Conservation (phyloP, 78 protist species). For the Dictyostelium intermedium region DNA sequence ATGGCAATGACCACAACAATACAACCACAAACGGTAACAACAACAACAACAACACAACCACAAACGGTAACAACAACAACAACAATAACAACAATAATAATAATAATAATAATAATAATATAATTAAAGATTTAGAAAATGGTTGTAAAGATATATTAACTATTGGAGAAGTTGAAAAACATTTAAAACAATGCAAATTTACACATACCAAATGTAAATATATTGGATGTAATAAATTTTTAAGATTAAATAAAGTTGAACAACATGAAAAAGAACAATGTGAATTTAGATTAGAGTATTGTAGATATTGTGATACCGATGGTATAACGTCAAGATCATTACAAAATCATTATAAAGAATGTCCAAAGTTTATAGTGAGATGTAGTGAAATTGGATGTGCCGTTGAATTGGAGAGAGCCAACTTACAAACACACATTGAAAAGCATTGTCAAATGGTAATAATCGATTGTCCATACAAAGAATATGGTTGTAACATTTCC, state of each 20-base stretch:
- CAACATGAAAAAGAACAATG: not conserved
- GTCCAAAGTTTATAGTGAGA: not conserved
- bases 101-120: not conserved
- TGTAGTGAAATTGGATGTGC: not conserved
- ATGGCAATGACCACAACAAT: not conserved
- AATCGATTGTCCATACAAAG: not conserved
- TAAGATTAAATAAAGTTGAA: not conserved
- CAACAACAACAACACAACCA: not conserved
- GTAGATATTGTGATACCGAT: not conserved
- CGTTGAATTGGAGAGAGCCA: not conserved
- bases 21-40: too few species aligned
- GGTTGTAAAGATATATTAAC: not conserved
- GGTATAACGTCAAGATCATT: not conserved
- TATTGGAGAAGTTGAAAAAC: not conserved
- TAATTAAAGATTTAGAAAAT: not conserved
- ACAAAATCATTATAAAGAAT: not conserved
- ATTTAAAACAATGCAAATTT: not conserved
- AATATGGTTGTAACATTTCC: not conserved
- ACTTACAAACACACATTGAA: not conserved
- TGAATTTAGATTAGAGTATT: not conserved
- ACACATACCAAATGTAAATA: not conserved
- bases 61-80: too few species aligned
- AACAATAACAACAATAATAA: too few species aligned
- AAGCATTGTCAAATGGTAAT: not conserved
- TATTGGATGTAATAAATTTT: not conserved